A percentile compares a stretch with the other conserved stretches of the same genome.
Evolutionary conservation across 768 basidiomycete genomes (phyloP).

Genomic region (Suillus weaverae): DNA sequence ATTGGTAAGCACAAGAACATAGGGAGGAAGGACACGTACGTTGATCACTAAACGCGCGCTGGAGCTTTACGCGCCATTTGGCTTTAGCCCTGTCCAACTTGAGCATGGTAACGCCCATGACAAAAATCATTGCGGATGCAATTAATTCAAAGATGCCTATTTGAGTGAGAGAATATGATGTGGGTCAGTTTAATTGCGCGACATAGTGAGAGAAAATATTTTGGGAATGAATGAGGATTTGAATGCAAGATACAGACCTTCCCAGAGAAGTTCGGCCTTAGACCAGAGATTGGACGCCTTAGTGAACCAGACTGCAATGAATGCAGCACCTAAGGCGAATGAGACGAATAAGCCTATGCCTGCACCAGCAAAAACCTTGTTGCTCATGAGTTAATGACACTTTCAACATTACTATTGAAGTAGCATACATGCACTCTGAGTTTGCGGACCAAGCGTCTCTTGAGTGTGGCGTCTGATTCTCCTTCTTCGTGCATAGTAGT

Average conservation of each 20-base stretch:
- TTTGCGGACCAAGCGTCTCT: conserved; percentile 56
- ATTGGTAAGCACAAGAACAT: neutral
- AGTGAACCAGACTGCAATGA: conserved; percentile 95
- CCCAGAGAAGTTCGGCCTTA: conserved; percentile 88
- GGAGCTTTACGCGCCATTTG: conserved; percentile 93
- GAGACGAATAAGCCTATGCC: conserved; percentile 75
- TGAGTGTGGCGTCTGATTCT: conserved; percentile 32
- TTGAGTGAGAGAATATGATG: neutral
- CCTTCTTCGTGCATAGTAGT: conserved; percentile 14
- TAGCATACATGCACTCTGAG: conserved; percentile 62
- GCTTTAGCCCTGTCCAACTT: conserved; percentile 91
- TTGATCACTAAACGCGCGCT: conserved; percentile 67
- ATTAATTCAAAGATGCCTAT: conserved; percentile 70
- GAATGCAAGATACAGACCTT: conserved; percentile 54
- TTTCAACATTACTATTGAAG: neutral
- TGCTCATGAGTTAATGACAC: neutral
- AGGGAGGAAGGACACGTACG: conserved; percentile 36
- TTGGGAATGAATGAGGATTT: neutral
- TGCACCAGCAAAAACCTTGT: conserved; percentile 76
- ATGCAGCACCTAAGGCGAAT: conserved; percentile 83
- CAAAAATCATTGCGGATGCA: conserved; percentile 79
- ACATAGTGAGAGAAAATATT: neutral
- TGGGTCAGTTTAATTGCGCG: neutral
- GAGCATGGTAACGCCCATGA: conserved; percentile 94
- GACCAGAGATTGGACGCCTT: conserved; percentile 82